Evolutionary conservation across 2,329 filamentous ascomycete genomes (phyloP).

Genomic region (Nannizzia gypsea): DNA sequence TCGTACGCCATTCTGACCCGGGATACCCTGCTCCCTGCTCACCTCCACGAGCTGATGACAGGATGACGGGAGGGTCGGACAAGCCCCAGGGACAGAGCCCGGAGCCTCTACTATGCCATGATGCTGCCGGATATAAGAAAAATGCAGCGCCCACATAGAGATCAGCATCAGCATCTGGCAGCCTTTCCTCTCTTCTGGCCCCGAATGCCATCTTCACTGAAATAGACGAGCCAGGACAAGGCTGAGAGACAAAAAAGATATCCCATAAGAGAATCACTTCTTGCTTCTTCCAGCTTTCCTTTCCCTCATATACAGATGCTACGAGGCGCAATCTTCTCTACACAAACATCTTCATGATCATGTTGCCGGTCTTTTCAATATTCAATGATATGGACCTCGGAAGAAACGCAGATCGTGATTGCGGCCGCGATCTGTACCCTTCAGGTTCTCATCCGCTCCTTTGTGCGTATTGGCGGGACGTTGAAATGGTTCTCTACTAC

Average conservation of each 20-base stretch:
- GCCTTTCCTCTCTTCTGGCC: not conserved
- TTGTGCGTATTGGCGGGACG: conserved; percentile 10
- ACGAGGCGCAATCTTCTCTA: not conserved
- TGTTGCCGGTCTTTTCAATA: conserved; percentile 1
- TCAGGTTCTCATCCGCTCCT: conserved; percentile 13
- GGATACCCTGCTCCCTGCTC: not conserved
- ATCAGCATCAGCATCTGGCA: not conserved
- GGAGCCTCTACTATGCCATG: not conserved
- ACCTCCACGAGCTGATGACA: not conserved
- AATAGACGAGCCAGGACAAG: not conserved
- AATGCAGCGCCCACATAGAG: not conserved
- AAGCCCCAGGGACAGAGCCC: not conserved
- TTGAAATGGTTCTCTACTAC: conserved; percentile 8
- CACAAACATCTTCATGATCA: not conserved
- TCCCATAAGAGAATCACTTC: not conserved
- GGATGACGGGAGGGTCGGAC: not conserved
- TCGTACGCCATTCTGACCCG: not conserved
- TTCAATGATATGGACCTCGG: conserved; percentile 15
- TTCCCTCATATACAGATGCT: not conserved
- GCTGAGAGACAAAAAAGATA: not conserved
- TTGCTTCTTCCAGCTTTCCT: not conserved
- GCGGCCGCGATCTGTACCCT: conserved; percentile 10
- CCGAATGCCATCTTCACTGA: too few species aligned
- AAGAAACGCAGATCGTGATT: conserved; percentile 13
- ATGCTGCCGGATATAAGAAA: too few species aligned